Evolutionary conservation across 2,329 filamentous ascomycete species (phyloP), one percentile per base, ranked within the genome.

Genomic region (Herpotrichia juniperi): DNA sequence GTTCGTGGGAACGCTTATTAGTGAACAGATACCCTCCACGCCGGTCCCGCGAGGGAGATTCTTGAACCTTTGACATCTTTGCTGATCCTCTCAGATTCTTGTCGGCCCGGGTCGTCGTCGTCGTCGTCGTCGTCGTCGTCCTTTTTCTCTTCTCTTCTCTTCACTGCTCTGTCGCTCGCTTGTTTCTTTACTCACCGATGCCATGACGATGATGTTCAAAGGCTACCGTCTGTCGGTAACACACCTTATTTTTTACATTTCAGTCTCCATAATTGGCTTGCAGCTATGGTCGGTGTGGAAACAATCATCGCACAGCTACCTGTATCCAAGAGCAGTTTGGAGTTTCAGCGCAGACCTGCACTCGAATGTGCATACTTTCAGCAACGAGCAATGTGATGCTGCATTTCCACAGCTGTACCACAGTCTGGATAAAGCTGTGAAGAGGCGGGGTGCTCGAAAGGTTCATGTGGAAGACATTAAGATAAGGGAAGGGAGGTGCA

Each of bases 371-470:
- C 68, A 71, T 46, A 69, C 68, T 0, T 59, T 71, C 22, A 68
- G 59, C 50, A 60, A 65, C 40, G 66, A 69, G 28, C 67, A 71
- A 40, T 71, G 68, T 50, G 66, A 71, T 40, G 51, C 58, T 31
- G 66, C 67, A 2, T 71, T 71, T 51, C 68, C 68, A n/a, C 56
- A 67, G 43, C 50, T 71, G 8, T 71, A 71, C 26, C 53, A 69
- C 34, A 64, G 66, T 49, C 54, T 69, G 3, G 65, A 69, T 14
- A 49, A 66, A 43, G 42, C 63, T 14, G 63, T 69, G 8, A 58
- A 54, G 42, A 42, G 58, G 35, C 56, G 67, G 25, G 56, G 64
- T 26, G 66, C 66, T 39, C 56, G 58, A 2, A 69, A 68, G 47
- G 62, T 71, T 8, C 57, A 63, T 22, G 34, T 54, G 14, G 42